Evolutionary conservation across 1,284 basidiomycete genomes (phyloP), one percentile per base, ranked within the genome.

Genomic region (Microbotryum intermedium): DNA sequence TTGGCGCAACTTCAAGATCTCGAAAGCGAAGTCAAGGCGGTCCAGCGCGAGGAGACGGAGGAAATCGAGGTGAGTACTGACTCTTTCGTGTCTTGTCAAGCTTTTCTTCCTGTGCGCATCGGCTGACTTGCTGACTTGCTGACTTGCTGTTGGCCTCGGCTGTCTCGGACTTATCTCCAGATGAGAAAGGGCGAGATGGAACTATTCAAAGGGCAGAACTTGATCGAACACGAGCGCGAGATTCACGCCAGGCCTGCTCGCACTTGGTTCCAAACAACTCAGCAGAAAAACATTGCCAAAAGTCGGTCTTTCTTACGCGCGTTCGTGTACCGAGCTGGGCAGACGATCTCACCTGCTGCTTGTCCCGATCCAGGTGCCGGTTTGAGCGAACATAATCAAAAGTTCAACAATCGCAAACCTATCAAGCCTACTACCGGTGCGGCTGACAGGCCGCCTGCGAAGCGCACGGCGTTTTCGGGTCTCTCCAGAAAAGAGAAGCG

Each of bases 211-310:
- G 90, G 93, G 43, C 84, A 95, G 75, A 99, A 99, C 74, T 85
- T 98, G 81, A 84, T 97, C 57, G 86, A 93, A 73, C 90, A 98
- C 71, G 82, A 89, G 74, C 83, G 82, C n/a, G 95, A 98, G 77
- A 98, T 99, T 70, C 90, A 86, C 74, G 85, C 88, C 39, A 81
- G 94, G 53, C 95, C 95, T 9, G 90, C 91, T 28, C 80, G 94
- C 65, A 97, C 93, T 16, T 99, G 95, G 95, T 99, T 99, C 82
- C 94, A 97, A 76, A 84, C 81, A 26, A 81, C 82, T 62, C 87
- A 87, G 74, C 91, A 97, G 69, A 97, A 90, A 76, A 77, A 81
- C 59, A 82, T 81, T 56, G 81, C 90, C 2, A 84, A 87, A 82
- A 85, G 90, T 92, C 67, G 61, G 78, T 71, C 43, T 60, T 53